Conservation (phyloP, 192 early-diverging fungal genomes). For the Borealophlyctis nickersoniae region DNA sequence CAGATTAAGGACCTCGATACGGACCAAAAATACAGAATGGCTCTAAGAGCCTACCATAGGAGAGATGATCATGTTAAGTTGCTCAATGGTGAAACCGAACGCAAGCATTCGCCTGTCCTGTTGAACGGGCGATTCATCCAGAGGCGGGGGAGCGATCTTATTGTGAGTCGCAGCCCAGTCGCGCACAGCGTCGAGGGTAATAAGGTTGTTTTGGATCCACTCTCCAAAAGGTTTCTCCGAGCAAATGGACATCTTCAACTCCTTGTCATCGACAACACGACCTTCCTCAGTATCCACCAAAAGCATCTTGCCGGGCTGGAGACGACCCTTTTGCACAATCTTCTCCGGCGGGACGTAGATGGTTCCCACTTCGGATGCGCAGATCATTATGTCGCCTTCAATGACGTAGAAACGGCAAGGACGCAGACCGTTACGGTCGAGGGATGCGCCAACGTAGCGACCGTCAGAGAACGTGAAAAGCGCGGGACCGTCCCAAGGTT, state of each 20-base stretch:
- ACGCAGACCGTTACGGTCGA: constrained; percentile 96
- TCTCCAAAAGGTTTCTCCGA: constrained; percentile 68
- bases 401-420: constrained; percentile 98
- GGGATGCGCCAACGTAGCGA: constrained; percentile 93
- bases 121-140: constrained; percentile 66
- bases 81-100: constrained; percentile 92
- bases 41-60: constrained; percentile 89
- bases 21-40: constrained; percentile 25
- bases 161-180: constrained; percentile 47
- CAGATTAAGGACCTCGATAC: neutral
- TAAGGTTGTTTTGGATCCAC: constrained; percentile 84
- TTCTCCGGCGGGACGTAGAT: constrained; percentile 75
- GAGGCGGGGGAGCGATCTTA: constrained; percentile 22
- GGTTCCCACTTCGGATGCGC: constrained; percentile 95
- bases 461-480: constrained; percentile 97
- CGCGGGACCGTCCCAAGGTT: constrained; percentile 98
- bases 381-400: constrained; percentile 90
- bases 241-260: constrained; percentile 78
- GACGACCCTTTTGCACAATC: constrained; percentile 84
- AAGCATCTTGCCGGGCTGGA: constrained; percentile 95
- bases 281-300: constrained; percentile 92
- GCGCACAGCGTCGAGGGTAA: constrained; percentile 61
- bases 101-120: constrained; percentile 69
- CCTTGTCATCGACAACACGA: constrained; percentile 83
- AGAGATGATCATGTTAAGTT: constrained; percentile 79